Conservation (phyloP, 805 yeast species). For the Blastobotrys robertii region DNA sequence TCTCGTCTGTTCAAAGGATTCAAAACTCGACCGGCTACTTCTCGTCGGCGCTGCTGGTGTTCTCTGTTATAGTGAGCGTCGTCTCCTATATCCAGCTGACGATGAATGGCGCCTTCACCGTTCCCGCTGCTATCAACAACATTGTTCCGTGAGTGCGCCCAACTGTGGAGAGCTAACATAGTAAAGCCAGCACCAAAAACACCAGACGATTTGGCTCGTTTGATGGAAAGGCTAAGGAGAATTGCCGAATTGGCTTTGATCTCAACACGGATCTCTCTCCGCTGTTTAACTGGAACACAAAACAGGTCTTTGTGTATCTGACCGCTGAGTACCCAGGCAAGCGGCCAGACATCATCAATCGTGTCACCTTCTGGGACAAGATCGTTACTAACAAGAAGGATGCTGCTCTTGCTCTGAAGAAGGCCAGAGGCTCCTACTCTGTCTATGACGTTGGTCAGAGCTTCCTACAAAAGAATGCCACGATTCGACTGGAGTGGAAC, state of each 20-base stretch:
- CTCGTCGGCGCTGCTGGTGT: slow-evolving; percentile 23
- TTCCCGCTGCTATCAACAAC: slow-evolving; percentile 11
- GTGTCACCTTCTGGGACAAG: slow-evolving; percentile 85
- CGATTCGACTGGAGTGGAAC: slow-evolving; percentile 73
- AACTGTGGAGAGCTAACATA: too few relatives aligned
- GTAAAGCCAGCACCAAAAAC: slow-evolving; percentile 28
- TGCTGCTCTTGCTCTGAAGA: slow-evolving; percentile 45
- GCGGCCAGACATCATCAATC: slow-evolving; percentile 33
- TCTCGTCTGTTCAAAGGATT: slow-evolving; percentile 14
- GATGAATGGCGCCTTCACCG: slow-evolving; percentile 18
- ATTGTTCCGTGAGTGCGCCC: slow-evolving; percentile 7
- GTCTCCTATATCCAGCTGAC: slow-evolving; percentile 20
- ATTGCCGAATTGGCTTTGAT: slow-evolving; percentile 62
- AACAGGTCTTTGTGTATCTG: slow-evolving; percentile 85
- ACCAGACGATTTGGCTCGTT: slow-evolving; percentile 61
- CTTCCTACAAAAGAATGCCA: slow-evolving; percentile 47
- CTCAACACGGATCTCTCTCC: slow-evolving; percentile 56
- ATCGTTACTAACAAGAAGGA: slow-evolving; percentile 52
- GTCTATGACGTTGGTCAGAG: slow-evolving; percentile 75
- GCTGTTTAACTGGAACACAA: slow-evolving; percentile 93
- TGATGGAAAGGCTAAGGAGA: slow-evolving; percentile 63
- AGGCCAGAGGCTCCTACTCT: slow-evolving; percentile 61
- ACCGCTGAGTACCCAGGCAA: slow-evolving; percentile 71
- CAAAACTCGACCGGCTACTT: slow-evolving; percentile 27
- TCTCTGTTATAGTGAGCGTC: slow-evolving; percentile 23